phyloP scores from a whole-genome alignment of 1,284 basidiomycete genomes.

The Malassezia japonica region DNA sequence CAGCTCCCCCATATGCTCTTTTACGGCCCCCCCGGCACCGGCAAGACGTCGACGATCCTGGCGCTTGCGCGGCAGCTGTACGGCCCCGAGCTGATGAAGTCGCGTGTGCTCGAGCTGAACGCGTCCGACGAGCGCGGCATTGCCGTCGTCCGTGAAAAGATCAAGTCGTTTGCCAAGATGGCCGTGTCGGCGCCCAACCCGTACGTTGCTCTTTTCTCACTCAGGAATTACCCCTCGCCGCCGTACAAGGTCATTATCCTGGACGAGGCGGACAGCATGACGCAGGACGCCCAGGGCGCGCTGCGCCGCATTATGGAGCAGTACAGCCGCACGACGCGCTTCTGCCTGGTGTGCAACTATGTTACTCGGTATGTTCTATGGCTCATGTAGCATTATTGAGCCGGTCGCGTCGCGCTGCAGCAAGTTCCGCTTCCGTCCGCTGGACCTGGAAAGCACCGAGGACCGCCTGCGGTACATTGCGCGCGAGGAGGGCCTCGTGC shows the following conservation, averaged over 20 bases:
- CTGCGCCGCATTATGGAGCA: conserved; percentile 96
- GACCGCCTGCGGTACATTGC: conserved; percentile 74
- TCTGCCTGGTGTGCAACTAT: conserved; percentile 98
- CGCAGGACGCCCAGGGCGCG: conserved; percentile 94
- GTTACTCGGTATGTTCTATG: conserved; percentile 72
- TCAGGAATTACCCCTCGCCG: conserved; percentile 68
- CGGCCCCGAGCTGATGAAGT: conserved; percentile 88
- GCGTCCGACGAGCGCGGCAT: conserved; percentile 98
- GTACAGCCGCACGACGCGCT: conserved; percentile 88
- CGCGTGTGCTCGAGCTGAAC: conserved; percentile 92
- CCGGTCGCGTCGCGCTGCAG: conserved; percentile 97
- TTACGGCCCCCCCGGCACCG: conserved; percentile 96
- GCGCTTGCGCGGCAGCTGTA: conserved; percentile 88
- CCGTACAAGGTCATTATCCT: conserved; percentile 99
- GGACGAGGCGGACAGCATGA: conserved; percentile 99
- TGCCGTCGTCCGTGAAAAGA: conserved; percentile 89
- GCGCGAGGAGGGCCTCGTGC: conserved; percentile 52
- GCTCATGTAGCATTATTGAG: conserved; percentile 78
- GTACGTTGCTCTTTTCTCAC: background rate
- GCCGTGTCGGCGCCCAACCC: conserved; percentile 37
- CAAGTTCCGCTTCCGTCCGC: conserved; percentile 93
- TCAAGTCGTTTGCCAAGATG: conserved; percentile 87
- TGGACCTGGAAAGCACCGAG: conserved; percentile 68
- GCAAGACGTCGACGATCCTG: conserved; percentile 96
- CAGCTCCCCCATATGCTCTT: conserved; percentile 99